Base-by-base conservation (phyloP, 2,329 filamentous ascomycete genomes). In the Immersiporthe knoxdaviesiana region DNA sequence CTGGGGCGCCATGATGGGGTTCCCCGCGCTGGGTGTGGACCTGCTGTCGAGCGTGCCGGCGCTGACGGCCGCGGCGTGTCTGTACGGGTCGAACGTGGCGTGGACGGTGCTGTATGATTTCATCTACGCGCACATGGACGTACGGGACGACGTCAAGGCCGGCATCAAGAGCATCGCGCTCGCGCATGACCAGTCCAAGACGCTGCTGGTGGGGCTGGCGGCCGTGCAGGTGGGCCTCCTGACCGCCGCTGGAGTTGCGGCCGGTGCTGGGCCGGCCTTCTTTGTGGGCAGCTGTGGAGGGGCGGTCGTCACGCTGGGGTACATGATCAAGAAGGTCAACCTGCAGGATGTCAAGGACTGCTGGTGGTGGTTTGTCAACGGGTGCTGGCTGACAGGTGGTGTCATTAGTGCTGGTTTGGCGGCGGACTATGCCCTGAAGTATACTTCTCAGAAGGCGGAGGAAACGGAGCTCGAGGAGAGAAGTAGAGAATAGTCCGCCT, bases 21-120 rank as follows among this genome's bases (percentile, higher is more conserved):
- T 95, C 75, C 93, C 93, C 0, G 92, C 93, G 3, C 84, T 97
- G 1, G 92, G 92, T 1, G 81, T 96, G 47, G 92, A 94, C 72
- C 78, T 96, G n/a, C 78, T 95, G 16, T 81, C 86, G 7, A 87
- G 91, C 72, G 81, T 81, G 30, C 79, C 87, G 1, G 91, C 92
- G 2, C 77, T 92, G 69, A 82, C 85, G 4, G 89, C 91, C 1
- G 91, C 92, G 0, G 87, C 84, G 2, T 87, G 87, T 68, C 81
- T 97, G 63, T 97, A 97, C 77, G 81, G 86, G 14, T 93, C 91
- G 58, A 96, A 94, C 74, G 84, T 96, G 32, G 89, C 92, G 3
- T 97, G 94, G 94, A 97, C 93, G 0, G 86, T 97, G 35, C 81
- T 97, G 52, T 97, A 97, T 78, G 93, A 97, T 78, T 97, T 96